Conservation (phyloP, 2,329 filamentous ascomycete genomes). For the Meredithiella fracta region DNA sequence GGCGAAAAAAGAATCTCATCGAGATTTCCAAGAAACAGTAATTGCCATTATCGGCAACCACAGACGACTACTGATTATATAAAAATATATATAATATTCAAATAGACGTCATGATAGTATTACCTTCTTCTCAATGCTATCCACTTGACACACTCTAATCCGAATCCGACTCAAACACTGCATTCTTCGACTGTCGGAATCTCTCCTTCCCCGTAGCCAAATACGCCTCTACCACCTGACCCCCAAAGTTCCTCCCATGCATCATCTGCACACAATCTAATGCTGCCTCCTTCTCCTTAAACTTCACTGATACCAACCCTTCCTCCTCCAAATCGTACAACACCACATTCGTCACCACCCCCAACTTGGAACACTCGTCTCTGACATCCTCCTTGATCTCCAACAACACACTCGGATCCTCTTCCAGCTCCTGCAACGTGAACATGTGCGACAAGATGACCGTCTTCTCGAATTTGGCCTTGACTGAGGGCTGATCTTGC, state of each 20-base stretch:
- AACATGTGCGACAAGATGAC: conserved; percentile 92
- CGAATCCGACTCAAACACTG: conserved; percentile 7
- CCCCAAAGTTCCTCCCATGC: conserved; percentile 66
- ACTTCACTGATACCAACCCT: conserved; percentile 74
- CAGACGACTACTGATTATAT: too few species aligned
- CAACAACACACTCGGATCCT: conserved; percentile 65
- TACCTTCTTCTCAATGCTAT: neutral
- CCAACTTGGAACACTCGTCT: conserved; percentile 75
- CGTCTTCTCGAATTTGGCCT: conserved; percentile 52
- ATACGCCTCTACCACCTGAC: conserved; percentile 53
- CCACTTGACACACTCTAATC: neutral
- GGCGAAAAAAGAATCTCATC: conserved; percentile 23
- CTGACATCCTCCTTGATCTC: conserved; percentile 92
- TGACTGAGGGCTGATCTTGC: conserved; percentile 27
- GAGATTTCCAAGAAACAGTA: neutral
- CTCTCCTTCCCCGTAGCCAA: conserved; percentile 55
- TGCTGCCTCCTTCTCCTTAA: conserved; percentile 54
- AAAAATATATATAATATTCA: too few species aligned
- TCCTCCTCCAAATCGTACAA: conserved; percentile 75
- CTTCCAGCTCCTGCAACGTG: conserved; percentile 65
- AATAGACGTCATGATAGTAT: neutral
- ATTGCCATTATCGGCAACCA: too few species aligned
- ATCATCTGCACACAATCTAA: conserved; percentile 56
- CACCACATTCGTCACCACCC: conserved; percentile 77
- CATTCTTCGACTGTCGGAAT: conserved; percentile 51